Base-by-base conservation (phyloP, 331 rosid species). In the Acacia pycnantha region DNA sequence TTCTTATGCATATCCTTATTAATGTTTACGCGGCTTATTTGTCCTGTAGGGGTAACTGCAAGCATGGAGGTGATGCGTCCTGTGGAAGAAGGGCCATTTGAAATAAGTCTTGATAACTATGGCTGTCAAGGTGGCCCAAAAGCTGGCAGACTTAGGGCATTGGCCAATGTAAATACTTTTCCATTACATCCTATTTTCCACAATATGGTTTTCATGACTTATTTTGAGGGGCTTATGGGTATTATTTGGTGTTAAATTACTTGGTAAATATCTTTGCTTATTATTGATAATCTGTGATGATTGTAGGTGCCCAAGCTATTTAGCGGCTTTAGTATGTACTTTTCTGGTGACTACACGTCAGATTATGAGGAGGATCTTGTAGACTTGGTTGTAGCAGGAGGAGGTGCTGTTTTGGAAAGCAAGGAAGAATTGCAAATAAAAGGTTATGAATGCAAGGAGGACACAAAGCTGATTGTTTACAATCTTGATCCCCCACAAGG, bases 51-150 rank as follows among this genome's bases (percentile, higher is more conserved):
- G 99, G 67, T 94, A 76, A 90, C 84, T 79, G 95, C 91, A 76
- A 90, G 95, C 89, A 85, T 91, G 77, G 91, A 87, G 81, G 88
- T 62, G 26, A 84, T 58, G 76, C 69, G 74, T 77, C 90, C 75
- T 31, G 90, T 93, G 79, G 88, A 89, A 4, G 98, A 96, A 84
- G 97, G 89, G 73, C 90, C 90, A 21, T 96, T 84, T 79, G 98
- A 96, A 88, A 83, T 96, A 79, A 27, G 74, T 79, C 90, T 92
- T 47, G 99, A 96, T 84, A 92, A 92, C 87, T 84, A 94, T 14
- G 98, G 99, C 59, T 83, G 97, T 81, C 74, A 74, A n/a, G 88
- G 90, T 87, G 98, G 97, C 85, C 97, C 99, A 18, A 94, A 86
- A 83, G 78, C 89, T 85, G 98, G 97, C 87, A 89, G 99, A 87